A percentile compares a stretch with the other conserved stretches of the same genome.
Evolutionary conservation across 2,329 filamentous ascomycete genomes (phyloP).

Genomic region (Colletotrichum siamense): DNA sequence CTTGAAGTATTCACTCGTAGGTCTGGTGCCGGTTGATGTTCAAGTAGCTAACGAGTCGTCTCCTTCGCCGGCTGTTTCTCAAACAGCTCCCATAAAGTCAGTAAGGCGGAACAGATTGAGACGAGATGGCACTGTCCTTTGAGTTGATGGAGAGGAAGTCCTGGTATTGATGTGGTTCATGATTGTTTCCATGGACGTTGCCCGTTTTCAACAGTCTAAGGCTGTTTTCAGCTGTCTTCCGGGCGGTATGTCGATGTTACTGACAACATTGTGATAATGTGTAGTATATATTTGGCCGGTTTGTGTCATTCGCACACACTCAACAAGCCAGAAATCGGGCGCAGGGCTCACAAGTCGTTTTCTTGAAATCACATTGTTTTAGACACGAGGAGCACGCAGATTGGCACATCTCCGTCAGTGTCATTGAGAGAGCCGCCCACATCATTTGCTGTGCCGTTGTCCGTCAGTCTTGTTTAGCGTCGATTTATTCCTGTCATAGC

Average conservation of each 20-base stretch:
- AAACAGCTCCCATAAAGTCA: no score
- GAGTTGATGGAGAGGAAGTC: no score
- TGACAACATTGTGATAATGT: neutral
- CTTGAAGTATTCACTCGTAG: neutral
- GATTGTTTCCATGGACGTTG: neutral
- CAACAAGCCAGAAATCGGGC: no score
- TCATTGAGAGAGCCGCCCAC: neutral
- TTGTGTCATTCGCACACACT: neutral
- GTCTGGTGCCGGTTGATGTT: rapidly evolving
- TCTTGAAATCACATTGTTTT: neutral
- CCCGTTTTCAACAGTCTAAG: neutral
- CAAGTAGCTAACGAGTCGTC: neutral
- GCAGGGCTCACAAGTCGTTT: no score
- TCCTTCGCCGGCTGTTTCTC: no score
- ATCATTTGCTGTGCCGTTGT: neutral
- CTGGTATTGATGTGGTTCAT: no score
- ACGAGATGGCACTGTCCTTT: no score
- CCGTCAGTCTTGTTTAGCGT: neutral
- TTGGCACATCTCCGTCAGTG: neutral
- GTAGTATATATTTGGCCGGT: neutral
- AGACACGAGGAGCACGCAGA: neutral
- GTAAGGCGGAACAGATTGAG: no score
- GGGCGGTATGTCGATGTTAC: neutral
- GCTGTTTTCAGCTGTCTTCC: neutral
- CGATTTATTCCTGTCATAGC: neutral